A percentile compares a stretch with the other conserved stretches of the same genome.
These are phyloP conservation scores for Colletotrichum magnum DNA, from an alignment of 2,329 filamentous ascomycete genomes.

Conservation along the genomic window DNA sequence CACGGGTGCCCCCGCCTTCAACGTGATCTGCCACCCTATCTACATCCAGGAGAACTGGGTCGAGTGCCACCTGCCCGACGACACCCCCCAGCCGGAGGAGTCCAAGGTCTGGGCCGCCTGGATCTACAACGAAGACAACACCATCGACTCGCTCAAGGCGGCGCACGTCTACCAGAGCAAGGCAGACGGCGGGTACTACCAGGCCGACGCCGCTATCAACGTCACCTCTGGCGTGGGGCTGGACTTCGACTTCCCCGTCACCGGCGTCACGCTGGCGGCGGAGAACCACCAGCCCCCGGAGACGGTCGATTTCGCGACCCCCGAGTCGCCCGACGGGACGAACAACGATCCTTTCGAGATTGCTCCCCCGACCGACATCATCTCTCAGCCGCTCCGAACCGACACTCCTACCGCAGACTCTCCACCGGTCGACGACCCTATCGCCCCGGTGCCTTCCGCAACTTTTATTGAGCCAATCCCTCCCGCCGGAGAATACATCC, in stretches of 20 bases:
- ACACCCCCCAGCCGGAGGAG: slow-evolving; percentile 4
- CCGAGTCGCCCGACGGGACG: neutral
- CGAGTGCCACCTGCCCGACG: slow-evolving; percentile 41
- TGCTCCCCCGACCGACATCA: neutral
- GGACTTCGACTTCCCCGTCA: slow-evolving; percentile 1
- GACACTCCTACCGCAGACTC: too few species aligned
- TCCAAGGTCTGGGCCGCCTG: slow-evolving; percentile 44
- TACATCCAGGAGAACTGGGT: slow-evolving; percentile 44
- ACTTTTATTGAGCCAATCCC: neutral
- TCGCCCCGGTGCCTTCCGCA: neutral
- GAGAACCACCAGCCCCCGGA: neutral
- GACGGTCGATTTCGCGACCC: neutral
- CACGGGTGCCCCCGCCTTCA: slow-evolving; percentile 45
- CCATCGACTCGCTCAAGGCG: slow-evolving; percentile 42
- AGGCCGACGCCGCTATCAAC: slow-evolving; percentile 1
- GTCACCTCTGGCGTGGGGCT: slow-evolving; percentile 11
- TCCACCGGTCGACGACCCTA: neutral
- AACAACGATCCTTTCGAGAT: neutral
- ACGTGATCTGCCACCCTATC: slow-evolving; percentile 45
- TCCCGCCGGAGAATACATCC: slow-evolving; percentile 5
- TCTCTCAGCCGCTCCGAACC: neutral
- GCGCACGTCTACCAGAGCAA: slow-evolving; percentile 42
- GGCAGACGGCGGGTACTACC: slow-evolving; percentile 13
- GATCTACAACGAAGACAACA: slow-evolving; percentile 40
- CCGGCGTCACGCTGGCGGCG: neutral